Base-by-base conservation (phyloP, 148 eudicot genomes). In the Dianthus caryophyllus region DNA sequence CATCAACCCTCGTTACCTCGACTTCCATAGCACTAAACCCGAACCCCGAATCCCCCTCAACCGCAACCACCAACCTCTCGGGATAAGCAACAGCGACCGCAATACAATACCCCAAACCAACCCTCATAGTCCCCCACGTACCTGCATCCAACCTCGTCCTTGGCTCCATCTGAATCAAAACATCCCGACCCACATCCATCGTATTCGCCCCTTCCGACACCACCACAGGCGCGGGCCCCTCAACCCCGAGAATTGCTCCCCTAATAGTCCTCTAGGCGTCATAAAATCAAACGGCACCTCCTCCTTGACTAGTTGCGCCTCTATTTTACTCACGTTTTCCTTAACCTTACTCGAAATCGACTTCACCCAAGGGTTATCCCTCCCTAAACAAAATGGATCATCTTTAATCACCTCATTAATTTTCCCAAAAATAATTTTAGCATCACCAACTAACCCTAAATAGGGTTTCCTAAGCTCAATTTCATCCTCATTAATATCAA, bases 71-170 rank as follows among this genome's bases (percentile, higher is more conserved):
- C 59, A 94, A 84, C 63, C 98, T 73, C 30, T 80, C 97, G 73
- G 98, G 98, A 16, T 84, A 86, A 30, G 98, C 98, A 47, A 85
- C 95, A 2, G 99, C 97, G 52, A 97, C 99, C 18, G 99, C 99
- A 82, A 94, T 94, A 74, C 99, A 94, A 61, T 94, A 94, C 21
- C 99, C 99, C 27, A 94, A 78, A 50, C 99, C 99, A 60, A 94
- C 99, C 16, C 99, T 97, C 99, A 94, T 94, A 0, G 99, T 94
- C 59, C 99, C 99, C 99, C 99, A 94, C 4, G 99, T 94, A 66
- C 99, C 99, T 0, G 99, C 97, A 83, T 94, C 99, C 76, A 94
- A 71, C 81, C 99, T 86, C 50, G 97, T 94, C 84, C 99, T 77
- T 22, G 99, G 97, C 88, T 94, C 99, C 61, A 74, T 84, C 69